Evolutionary conservation across 257 asterid species (phyloP).

Genomic region (Hygrophila difformis): DNA sequence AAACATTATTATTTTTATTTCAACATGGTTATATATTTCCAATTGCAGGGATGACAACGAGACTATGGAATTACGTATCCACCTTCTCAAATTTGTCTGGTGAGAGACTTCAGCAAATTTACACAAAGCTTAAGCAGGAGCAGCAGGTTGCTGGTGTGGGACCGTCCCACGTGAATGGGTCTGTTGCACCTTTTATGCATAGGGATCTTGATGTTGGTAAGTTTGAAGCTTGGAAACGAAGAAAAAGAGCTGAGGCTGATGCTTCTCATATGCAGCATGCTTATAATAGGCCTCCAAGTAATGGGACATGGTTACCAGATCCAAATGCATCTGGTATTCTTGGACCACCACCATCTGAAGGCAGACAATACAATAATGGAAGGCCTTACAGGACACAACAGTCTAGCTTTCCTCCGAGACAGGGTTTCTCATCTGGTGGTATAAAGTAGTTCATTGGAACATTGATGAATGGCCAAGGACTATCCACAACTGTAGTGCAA

Average conservation of each 20-base stretch:
- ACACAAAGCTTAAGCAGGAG: constrained; percentile 79
- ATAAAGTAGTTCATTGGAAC: constrained; percentile 31
- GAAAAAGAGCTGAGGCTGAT: constrained; percentile 82
- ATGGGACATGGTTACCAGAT: constrained; percentile 55
- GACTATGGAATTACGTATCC: constrained; percentile 90
- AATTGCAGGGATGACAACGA: constrained; percentile 76
- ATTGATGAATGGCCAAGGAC: constrained; percentile 17
- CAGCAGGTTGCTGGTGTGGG: constrained; percentile 59
- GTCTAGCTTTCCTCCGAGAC: constrained; percentile 46
- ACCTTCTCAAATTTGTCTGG: constrained; percentile 85
- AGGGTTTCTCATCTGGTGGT: constrained; percentile 60
- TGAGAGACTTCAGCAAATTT: constrained; percentile 85
- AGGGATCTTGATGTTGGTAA: constrained; percentile 75
- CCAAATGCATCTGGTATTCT: constrained; percentile 74
- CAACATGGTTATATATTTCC: background rate
- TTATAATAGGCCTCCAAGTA: constrained; percentile 44
- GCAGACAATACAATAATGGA: constrained; percentile 55
- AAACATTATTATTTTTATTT: background rate
- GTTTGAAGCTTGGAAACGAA: constrained; percentile 96
- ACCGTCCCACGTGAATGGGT: constrained; percentile 54
- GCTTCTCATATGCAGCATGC: constrained; percentile 48
- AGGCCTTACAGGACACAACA: constrained; percentile 65
- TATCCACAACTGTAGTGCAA: constrained; percentile 10
- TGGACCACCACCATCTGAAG: constrained; percentile 84
- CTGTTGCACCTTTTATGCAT: constrained; percentile 34